Percentiles rank a stretch among this genome's conserved stretches.
phyloP scores from a whole-genome alignment of 208 protist species.

The Strigomonas oncopelti region DNA sequence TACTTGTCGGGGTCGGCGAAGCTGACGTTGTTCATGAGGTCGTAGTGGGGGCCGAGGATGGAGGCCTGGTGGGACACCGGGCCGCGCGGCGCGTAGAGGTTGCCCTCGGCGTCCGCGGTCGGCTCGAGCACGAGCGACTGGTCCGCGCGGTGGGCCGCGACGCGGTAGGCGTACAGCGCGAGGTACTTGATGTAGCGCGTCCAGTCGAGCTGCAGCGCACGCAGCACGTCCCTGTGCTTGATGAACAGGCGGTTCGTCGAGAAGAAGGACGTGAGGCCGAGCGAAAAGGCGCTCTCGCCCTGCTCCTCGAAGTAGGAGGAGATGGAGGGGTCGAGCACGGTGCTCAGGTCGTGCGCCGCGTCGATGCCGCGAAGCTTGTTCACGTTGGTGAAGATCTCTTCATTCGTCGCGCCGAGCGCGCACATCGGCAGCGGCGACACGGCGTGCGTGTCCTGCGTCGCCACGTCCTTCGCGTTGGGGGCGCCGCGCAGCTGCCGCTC shows the following conservation, averaged over 20 bases:
- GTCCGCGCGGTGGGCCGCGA: slow-evolving; percentile 25
- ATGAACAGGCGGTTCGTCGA: slow-evolving; percentile 44
- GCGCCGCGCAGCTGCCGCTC: slow-evolving; percentile 31
- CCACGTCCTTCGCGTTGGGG: not conserved
- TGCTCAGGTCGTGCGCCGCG: slow-evolving; percentile 56
- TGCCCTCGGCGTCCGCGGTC: slow-evolving; percentile 40
- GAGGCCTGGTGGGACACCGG: slow-evolving; percentile 30
- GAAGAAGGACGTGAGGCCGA: slow-evolving; percentile 56
- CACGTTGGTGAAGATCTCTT: slow-evolving; percentile 16
- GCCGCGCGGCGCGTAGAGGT: slow-evolving; percentile 24
- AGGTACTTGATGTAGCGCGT: slow-evolving; percentile 83
- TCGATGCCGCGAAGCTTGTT: slow-evolving; percentile 35
- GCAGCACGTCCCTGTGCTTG: slow-evolving; percentile 31
- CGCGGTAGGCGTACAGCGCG: slow-evolving; percentile 67
- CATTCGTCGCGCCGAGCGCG: not conserved
- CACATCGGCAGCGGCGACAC: slow-evolving; percentile 8
- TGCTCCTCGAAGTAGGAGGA: slow-evolving; percentile 76
- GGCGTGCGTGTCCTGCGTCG: not conserved
- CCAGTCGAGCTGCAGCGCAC: slow-evolving; percentile 42
- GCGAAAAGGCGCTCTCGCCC: slow-evolving; percentile 28
- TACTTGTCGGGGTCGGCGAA: slow-evolving; percentile 32
- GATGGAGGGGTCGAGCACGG: slow-evolving; percentile 73
- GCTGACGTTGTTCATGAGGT: slow-evolving; percentile 37
- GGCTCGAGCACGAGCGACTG: slow-evolving; percentile 34
- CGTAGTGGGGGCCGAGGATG: slow-evolving; percentile 56